phyloP scores from a whole-genome alignment of 106 monocot species.

The Dioscorea alata region DNA sequence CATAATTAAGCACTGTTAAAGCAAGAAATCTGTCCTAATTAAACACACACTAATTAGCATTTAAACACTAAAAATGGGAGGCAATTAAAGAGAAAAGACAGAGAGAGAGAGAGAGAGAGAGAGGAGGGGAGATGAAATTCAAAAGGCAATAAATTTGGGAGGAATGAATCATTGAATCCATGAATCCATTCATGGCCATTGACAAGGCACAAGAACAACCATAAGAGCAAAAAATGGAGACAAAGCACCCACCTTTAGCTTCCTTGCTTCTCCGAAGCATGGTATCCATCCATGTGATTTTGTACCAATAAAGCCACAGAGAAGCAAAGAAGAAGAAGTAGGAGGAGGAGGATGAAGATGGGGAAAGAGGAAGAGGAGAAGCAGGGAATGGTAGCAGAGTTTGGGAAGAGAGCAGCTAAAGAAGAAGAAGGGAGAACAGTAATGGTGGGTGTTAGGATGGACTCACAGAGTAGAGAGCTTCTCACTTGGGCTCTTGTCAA shows the following conservation, averaged over 20 bases:
- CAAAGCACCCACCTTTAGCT: neutral
- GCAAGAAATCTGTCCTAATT: neutral
- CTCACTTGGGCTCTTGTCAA: slow-evolving; percentile 90
- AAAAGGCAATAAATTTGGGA: neutral
- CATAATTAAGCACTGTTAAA: neutral
- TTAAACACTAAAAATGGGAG: neutral
- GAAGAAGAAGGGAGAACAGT: slow-evolving; percentile 28
- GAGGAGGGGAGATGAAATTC: neutral
- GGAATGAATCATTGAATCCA: neutral
- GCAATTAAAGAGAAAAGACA: too few species aligned
- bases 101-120: slow-evolving; percentile 1
- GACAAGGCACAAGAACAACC: too few species aligned
- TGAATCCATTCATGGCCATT: too few species aligned
- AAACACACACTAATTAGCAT: neutral
- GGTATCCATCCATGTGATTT: neutral
- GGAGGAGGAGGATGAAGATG: neutral
- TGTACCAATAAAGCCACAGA: neutral
- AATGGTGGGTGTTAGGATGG: slow-evolving; percentile 58
- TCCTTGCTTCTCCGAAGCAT: neutral
- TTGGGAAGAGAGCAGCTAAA: neutral
- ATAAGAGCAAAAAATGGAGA: neutral
- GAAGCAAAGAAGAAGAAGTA: slow-evolving; percentile 1
- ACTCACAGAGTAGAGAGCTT: slow-evolving; percentile 52
- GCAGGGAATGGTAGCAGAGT: neutral
- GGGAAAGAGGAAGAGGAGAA: neutral